Base-by-base conservation (phyloP, 306 rosid genomes). In the Sphenostylis stenocarpa region DNA sequence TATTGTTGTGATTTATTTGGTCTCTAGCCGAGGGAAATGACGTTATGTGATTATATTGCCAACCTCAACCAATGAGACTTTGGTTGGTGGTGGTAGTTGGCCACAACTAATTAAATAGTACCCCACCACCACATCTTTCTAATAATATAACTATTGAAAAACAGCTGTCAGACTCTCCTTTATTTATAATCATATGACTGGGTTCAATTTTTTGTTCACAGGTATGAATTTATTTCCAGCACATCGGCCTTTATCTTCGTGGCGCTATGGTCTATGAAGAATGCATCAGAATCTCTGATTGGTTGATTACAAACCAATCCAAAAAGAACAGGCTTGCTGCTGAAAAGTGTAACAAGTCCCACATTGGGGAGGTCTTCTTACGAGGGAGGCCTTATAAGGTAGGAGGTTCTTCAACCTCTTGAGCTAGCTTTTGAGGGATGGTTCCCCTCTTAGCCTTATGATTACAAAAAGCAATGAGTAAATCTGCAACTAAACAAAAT, bases 391-490 rank as follows among this genome's bases (percentile, higher is more conserved):
- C n/a, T n/a, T n/a, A n/a, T n/a, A n/a, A n/a, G n/a, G n/a, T n/a
- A n/a, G n/a, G n/a, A n/a, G n/a, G n/a, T n/a, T n/a, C n/a, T n/a
- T n/a, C n/a, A n/a, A n/a, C n/a, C n/a, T n/a, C n/a, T n/a, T n/a
- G n/a, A n/a, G n/a, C n/a, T n/a, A n/a, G n/a, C n/a, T n/a, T n/a
- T n/a, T n/a, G n/a, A n/a, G n/a, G n/a, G n/a, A n/a, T n/a, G n/a
- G n/a, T n/a, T n/a, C n/a, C n/a, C n/a, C n/a, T n/a, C n/a, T n/a
- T n/a, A n/a, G n/a, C n/a, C n/a, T n/a, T n/a, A n/a, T n/a, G n/a
- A n/a, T n/a, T n/a, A n/a, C n/a, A n/a, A 13, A 72, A 53, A 45
- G 52, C 51, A 6, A 33, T 47, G 76, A 15, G 66, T 55, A 73
- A 55, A 41, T 24, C 26, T 29, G 2, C 44, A 49, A 55, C 23